These are phyloP conservation scores for Diaporthe ampelina DNA, from an alignment of 2,329 filamentous ascomycete genomes.

Conservation along the genomic window DNA sequence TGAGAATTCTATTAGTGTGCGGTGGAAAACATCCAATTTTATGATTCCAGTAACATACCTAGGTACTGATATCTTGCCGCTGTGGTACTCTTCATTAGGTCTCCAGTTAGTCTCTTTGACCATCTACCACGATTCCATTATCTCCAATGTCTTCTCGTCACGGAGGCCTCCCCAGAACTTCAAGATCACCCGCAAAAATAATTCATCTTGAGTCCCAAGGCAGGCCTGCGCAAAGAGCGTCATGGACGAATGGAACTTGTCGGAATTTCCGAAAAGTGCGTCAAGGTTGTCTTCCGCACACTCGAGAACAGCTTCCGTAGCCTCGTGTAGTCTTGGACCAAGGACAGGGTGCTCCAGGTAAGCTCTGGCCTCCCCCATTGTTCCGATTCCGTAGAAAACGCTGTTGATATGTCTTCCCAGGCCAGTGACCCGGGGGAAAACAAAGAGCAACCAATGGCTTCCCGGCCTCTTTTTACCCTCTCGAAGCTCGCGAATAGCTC, in stretches of 20 bases:
- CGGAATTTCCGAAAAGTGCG: slow-evolving; percentile 26
- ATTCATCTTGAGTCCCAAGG: not conserved
- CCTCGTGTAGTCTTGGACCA: not conserved
- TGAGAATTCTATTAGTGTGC: too few relatives aligned
- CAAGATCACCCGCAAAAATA: not conserved
- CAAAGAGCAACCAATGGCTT: slow-evolving; percentile 6
- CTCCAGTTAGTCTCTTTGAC: not conserved
- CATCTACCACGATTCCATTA: not conserved
- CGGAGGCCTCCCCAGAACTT: slow-evolving; percentile 8
- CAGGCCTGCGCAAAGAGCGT: slow-evolving; percentile 25
- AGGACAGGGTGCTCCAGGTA: slow-evolving; percentile 28
- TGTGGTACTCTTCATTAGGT: not conserved
- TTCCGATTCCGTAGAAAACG: slow-evolving; percentile 28
- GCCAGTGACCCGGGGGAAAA: slow-evolving; percentile 37
- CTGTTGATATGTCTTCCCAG: slow-evolving; percentile 27
- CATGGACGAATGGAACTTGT: slow-evolving; percentile 20
- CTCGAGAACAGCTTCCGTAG: slow-evolving; percentile 14
- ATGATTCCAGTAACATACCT: not conserved
- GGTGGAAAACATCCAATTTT: not conserved
- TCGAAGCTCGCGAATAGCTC: slow-evolving; percentile 18
- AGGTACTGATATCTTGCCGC: too few relatives aligned
- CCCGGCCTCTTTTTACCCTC: not conserved
- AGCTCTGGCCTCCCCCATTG: slow-evolving; percentile 28
- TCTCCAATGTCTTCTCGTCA: slow-evolving; percentile 5
- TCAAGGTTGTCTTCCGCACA: slow-evolving; percentile 14